Conservation (phyloP, 352 stramenopile species). For the Thalassiosira tumida region DNA sequence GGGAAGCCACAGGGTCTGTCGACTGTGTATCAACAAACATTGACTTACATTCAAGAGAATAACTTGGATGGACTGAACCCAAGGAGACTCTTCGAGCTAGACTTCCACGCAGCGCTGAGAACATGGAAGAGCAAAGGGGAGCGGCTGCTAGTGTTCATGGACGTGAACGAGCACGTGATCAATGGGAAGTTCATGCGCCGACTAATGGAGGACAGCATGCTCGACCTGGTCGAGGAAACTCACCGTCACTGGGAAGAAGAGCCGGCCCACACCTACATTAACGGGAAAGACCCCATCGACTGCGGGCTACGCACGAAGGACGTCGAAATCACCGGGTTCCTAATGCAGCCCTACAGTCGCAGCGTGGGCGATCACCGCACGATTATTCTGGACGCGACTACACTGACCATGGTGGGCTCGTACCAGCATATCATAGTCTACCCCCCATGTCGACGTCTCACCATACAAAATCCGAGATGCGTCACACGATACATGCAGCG, state of each 20-base stretch:
- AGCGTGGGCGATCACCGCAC: conserved; percentile 50
- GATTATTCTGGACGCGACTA: conserved; percentile 58
- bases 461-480: background rate
- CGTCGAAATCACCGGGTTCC: too few relatives aligned
- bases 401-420: conserved; percentile 13
- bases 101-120: background rate
- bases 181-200: background rate
- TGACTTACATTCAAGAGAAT: conserved; percentile 9
- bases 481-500: background rate
- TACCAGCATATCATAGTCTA: conserved; percentile 22
- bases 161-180: background rate
- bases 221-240: too few relatives aligned
- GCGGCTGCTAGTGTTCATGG: background rate
- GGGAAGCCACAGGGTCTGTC: background rate
- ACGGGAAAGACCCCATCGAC: too few relatives aligned
- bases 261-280: too few relatives aligned
- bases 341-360: too few relatives aligned
- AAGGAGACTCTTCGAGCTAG: background rate
- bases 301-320: too few relatives aligned
- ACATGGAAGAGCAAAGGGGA: background rate
- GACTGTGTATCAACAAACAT: background rate
- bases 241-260: too few relatives aligned
- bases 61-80: background rate
- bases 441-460: conserved; percentile 23
- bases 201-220: background rate